Percentiles rank a stretch among this genome's conserved stretches.
Evolutionary conservation across 495 filamentous ascomycete genomes (phyloP).

Genomic region (Penicillium parvum): DNA sequence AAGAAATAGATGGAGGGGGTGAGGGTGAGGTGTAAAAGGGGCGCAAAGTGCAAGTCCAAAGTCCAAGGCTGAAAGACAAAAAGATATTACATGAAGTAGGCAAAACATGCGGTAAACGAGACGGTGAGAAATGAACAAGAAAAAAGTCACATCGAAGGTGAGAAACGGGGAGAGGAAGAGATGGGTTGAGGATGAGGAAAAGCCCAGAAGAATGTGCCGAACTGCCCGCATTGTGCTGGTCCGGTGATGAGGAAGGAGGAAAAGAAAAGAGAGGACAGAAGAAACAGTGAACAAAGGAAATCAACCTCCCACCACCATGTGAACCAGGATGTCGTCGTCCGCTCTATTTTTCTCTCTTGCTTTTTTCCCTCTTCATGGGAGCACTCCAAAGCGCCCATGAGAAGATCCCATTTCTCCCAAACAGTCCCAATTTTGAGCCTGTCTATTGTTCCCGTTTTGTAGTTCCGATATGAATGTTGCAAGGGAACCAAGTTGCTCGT

Average conservation of each 20-base stretch:
- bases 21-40: background rate
- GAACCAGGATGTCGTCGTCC: conserved; percentile 20
- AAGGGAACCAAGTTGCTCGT: conserved; percentile 16
- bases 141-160: conserved; percentile 7
- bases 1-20: conserved; percentile 4
- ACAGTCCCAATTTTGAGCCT: background rate
- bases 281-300: conserved; percentile 25
- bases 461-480: background rate
- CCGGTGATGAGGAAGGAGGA: conserved; percentile 5
- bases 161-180: background rate
- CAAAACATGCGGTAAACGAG: conserved; percentile 15
- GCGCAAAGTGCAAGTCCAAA: conserved; percentile 3
- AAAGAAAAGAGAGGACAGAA: conserved; percentile 14
- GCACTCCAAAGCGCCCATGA: background rate
- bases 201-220: too few species aligned
- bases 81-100: conserved; percentile 27
- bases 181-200: background rate
- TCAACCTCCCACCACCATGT: conserved; percentile 20
- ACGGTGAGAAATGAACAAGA: conserved; percentile 5
- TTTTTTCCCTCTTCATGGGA: conserved; percentile 4
- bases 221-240: conserved; percentile 10
- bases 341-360: conserved; percentile 23
- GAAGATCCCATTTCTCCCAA: conserved; percentile 1
- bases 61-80: conserved; percentile 3
- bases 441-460: background rate